A percentile compares a stretch with the other conserved stretches of the same genome.
Evolutionary conservation across 805 yeast species (phyloP).

Genomic region (Sungouiella thailandica): DNA sequence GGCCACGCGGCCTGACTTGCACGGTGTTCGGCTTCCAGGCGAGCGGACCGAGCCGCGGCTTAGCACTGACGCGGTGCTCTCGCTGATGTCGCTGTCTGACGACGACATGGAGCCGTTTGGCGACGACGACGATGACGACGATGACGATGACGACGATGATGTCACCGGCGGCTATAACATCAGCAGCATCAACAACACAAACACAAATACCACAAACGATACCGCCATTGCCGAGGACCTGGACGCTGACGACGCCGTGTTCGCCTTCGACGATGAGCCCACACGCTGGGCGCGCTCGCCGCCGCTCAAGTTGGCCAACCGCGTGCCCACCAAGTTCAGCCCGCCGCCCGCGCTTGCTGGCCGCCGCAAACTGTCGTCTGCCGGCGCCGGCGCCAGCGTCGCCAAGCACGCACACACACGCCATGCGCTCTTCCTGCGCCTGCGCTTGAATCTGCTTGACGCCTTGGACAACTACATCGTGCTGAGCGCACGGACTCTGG

Average conservation of each 20-base stretch:
- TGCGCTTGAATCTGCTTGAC: slow-evolving; percentile 39
- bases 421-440: slow-evolving; percentile 31
- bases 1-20: slow-evolving; percentile 39
- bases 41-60: slow-evolving; percentile 18
- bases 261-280: slow-evolving; percentile 18
- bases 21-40: slow-evolving; percentile 43
- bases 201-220: no score
- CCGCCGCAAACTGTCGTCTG: slow-evolving; percentile 27
- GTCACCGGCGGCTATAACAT: slow-evolving; percentile 30
- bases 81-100: slow-evolving; percentile 28
- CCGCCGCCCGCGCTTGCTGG: slow-evolving; percentile 31
- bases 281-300: slow-evolving; percentile 20
- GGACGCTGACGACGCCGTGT: slow-evolving; percentile 19
- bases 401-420: slow-evolving; percentile 16
- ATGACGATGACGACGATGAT: slow-evolving; percentile 29
- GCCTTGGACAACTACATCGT: slow-evolving; percentile 38
- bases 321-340: slow-evolving; percentile 34
- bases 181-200: no score
- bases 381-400: slow-evolving; percentile 13
- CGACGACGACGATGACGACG: slow-evolving; percentile 10
- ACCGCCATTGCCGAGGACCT: slow-evolving; percentile 30
- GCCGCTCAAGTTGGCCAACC: slow-evolving; percentile 39
- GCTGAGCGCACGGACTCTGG: slow-evolving; percentile 36
- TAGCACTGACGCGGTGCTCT: slow-evolving; percentile 21
- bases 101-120: slow-evolving; percentile 22